Evolutionary conservation across 192 early-diverging fungal genomes (phyloP), one percentile per base, ranked within the genome.

Genomic region (Chytriomyces confervae): DNA sequence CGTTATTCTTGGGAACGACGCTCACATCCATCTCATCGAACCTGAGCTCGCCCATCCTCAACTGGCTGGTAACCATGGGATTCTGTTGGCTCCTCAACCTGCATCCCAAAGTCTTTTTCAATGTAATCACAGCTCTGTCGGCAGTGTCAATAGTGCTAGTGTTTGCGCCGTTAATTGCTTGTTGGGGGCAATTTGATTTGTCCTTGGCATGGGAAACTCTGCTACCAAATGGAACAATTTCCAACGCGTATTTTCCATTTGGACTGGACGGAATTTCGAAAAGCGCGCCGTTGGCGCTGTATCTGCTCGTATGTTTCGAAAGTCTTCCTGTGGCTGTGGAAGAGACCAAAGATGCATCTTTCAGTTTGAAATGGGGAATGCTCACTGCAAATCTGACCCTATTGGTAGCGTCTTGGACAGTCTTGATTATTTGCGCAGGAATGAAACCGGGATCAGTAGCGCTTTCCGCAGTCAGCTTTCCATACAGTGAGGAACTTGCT

Each of bases 291-390:
- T 6, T 50, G 43, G 62, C 73, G 1, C 49, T 75, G 2, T 75
- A 75, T 75, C 65, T 75, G 9, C 27, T 75, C 11, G 64, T 75
- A 0, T 75, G 73, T 46, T 75, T 75, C 44, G 73, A 75, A 64
- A 24, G 46, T 24, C 49, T 70, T 53, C 69, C 69, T 24, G 62
- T 64, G 47, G 29, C 48, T 64, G 61, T 67, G 1, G 73, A 75
- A 64, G 73, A 75, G 20, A 75, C 73, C 20, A 46, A 63, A 10
- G 53, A 23, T 10, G 61, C 23, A 7, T 24, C 29, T 3, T 10
- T 5, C 4, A 75, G 13, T 9, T 48, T 64, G 11, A 46, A 66
- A 29, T 50, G 73, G 50, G 73, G 73, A 13, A 75, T 75, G 73
- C 7, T 20, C n/a, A 10, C 50, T 48, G 73, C 62, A 47, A 75